phyloP scores from a whole-genome alignment of 179 eudicot species.

The Silene vulgaris region DNA sequence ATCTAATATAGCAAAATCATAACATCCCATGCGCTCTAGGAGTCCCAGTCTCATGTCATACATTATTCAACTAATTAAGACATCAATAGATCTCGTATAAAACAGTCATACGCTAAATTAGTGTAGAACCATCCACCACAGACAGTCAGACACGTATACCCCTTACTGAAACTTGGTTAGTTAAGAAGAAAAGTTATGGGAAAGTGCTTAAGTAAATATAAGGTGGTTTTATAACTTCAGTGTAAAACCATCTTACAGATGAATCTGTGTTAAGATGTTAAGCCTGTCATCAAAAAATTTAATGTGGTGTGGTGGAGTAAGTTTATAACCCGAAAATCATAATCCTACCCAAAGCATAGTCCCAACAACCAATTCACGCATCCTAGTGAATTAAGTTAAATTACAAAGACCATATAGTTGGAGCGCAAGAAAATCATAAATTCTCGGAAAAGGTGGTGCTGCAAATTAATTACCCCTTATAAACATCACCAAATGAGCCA shows the following conservation, averaged over 20 bases:
- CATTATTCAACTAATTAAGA: neutral
- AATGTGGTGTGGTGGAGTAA: neutral
- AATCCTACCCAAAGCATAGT: neutral
- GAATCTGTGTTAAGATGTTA: neutral
- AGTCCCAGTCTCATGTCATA: neutral
- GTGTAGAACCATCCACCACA: no score
- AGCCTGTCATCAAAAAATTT: neutral
- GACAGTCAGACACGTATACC: no score
- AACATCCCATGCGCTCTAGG: neutral
- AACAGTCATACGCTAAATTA: no score
- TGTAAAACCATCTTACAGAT: no score
- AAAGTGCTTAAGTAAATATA: no score
- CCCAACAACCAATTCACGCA: neutral
- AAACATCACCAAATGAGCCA: conserved; percentile 94
- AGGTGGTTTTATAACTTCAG: no score
- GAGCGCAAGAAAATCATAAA: neutral
- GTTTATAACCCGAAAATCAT: neutral
- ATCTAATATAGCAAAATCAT: neutral
- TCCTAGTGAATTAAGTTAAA: neutral
- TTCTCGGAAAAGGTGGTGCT: neutral
- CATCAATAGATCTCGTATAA: neutral
- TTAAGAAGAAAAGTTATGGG: no score
- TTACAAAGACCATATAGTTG: neutral
- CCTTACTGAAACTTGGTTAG: no score
- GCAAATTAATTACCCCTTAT: conserved; percentile 59